phyloP scores from a whole-genome alignment of 805 yeast genomes.

The Candida ovalis region DNA sequence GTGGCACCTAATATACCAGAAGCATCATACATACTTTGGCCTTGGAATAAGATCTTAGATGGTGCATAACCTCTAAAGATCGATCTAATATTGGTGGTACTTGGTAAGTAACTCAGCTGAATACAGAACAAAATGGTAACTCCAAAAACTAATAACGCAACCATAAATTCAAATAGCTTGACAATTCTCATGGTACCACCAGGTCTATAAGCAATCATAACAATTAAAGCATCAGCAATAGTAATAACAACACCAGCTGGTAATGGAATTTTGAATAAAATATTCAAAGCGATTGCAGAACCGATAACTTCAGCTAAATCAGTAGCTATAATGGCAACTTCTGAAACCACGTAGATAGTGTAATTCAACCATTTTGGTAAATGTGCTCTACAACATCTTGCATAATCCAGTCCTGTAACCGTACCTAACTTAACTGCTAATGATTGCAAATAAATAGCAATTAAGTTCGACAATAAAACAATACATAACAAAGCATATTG shows the following conservation, averaged over 20 bases:
- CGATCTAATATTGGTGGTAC: slow-evolving; percentile 21
- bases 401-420: slow-evolving; percentile 46
- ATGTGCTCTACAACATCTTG: slow-evolving; percentile 39
- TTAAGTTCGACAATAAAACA: slow-evolving; percentile 39
- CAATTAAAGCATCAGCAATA: slow-evolving; percentile 42
- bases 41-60: slow-evolving; percentile 38
- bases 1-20: slow-evolving; percentile 48
- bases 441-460: slow-evolving; percentile 44
- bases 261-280: slow-evolving; percentile 40
- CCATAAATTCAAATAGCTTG: slow-evolving; percentile 40
- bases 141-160: slow-evolving; percentile 38
- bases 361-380: slow-evolving; percentile 39
- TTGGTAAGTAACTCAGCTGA: slow-evolving; percentile 37
- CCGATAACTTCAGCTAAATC: slow-evolving; percentile 54
- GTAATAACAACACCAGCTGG: slow-evolving; percentile 49
- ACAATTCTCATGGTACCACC: slow-evolving; percentile 41
- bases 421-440: slow-evolving; percentile 45
- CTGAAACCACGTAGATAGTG: slow-evolving; percentile 40
- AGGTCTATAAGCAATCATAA: slow-evolving; percentile 43
- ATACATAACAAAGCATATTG: slow-evolving; percentile 40
- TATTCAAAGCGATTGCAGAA: slow-evolving; percentile 47
- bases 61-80: slow-evolving; percentile 44
- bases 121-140: slow-evolving; percentile 44
- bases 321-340: slow-evolving; percentile 47
- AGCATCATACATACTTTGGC: slow-evolving; percentile 42